These are phyloP conservation scores for Coemansia sp. DNA, from an alignment of 192 early-diverging fungal species.

Conservation along the genomic window DNA sequence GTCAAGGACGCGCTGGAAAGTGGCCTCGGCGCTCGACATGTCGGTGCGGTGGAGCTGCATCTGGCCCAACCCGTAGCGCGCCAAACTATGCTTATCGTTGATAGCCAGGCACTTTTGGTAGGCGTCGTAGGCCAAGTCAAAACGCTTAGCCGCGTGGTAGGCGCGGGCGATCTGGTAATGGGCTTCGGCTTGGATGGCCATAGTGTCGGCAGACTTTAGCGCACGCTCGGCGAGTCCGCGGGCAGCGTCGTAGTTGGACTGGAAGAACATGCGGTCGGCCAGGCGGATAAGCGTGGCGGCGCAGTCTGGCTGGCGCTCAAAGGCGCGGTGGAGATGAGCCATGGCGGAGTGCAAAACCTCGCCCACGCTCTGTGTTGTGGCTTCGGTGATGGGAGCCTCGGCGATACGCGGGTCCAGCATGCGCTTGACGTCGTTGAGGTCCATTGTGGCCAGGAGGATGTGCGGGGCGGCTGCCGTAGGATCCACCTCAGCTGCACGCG, in stretches of 20 bases:
- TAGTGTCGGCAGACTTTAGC: slow-evolving; percentile 47
- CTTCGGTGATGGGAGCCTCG: background rate
- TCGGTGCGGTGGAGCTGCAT: slow-evolving; percentile 59
- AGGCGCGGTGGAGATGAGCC: slow-evolving; percentile 33
- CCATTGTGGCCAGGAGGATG: slow-evolving; percentile 71
- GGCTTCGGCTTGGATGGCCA: slow-evolving; percentile 60
- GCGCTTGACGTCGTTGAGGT: slow-evolving; percentile 73
- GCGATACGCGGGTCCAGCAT: slow-evolving; percentile 21
- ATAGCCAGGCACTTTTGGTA: slow-evolving; percentile 65
- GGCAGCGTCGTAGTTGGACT: slow-evolving; percentile 45
- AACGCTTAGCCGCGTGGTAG: slow-evolving; percentile 61
- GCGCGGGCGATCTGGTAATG: slow-evolving; percentile 61
- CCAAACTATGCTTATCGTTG: slow-evolving; percentile 66
- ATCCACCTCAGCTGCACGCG: slow-evolving; percentile 67
- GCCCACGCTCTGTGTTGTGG: background rate
- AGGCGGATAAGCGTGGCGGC: slow-evolving; percentile 49
- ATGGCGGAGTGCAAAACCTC: slow-evolving; percentile 20
- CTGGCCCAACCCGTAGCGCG: slow-evolving; percentile 78
- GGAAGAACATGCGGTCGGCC: slow-evolving; percentile 58
- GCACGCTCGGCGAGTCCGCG: slow-evolving; percentile 50
- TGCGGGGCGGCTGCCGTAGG: slow-evolving; percentile 67
- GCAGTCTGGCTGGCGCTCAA: slow-evolving; percentile 29
- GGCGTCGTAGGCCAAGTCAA: slow-evolving; percentile 66
- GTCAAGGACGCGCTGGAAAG: slow-evolving; percentile 61
- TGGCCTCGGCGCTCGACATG: slow-evolving; percentile 46